These are phyloP conservation scores for Ceratorhiza oryzae-sativae DNA, from an alignment of 1,284 basidiomycete species.

Conservation along the genomic window DNA sequence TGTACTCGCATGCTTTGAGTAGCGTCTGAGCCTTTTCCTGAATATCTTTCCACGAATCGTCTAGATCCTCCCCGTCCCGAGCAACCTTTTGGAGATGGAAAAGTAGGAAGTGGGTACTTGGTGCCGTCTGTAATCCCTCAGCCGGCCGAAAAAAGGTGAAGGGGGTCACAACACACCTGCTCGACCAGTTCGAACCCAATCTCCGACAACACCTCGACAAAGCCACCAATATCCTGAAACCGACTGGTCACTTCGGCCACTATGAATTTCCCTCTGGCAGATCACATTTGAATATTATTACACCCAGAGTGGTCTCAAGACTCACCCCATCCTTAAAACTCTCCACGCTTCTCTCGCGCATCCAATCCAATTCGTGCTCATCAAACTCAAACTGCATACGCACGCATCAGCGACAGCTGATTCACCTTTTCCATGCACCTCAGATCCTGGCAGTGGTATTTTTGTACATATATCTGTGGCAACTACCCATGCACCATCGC, in stretches of 20 bases:
- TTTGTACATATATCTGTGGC: constrained; percentile 80
- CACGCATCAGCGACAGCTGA: constrained; percentile 83
- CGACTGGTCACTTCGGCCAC: constrained; percentile 97
- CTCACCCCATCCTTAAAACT: constrained; percentile 80
- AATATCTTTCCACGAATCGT: constrained; percentile 69
- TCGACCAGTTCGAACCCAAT: constrained; percentile 82
- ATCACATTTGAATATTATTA: neutral
- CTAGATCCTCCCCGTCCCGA: constrained; percentile 57
- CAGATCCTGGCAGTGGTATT: constrained; percentile 83
- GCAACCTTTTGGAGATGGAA: constrained; percentile 82
- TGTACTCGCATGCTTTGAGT: constrained; percentile 96
- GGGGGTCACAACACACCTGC: constrained; percentile 61
- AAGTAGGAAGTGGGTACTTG: constrained; percentile 87
- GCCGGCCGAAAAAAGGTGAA: constrained; percentile 32
- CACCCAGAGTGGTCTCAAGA: constrained; percentile 43
- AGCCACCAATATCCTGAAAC: constrained; percentile 77
- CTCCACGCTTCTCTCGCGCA: constrained; percentile 91
- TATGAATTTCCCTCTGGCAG: constrained; percentile 74
- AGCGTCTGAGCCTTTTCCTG: constrained; percentile 64
- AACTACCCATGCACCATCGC: constrained; percentile 73
- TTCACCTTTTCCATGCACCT: constrained; percentile 62
- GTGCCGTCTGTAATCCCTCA: constrained; percentile 65
- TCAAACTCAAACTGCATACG: constrained; percentile 93
- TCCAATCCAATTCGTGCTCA: constrained; percentile 96
- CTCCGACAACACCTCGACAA: constrained; percentile 71